Base-by-base conservation (phyloP, 1,284 basidiomycete genomes). In the Phellopilus nigrolimitatus region DNA sequence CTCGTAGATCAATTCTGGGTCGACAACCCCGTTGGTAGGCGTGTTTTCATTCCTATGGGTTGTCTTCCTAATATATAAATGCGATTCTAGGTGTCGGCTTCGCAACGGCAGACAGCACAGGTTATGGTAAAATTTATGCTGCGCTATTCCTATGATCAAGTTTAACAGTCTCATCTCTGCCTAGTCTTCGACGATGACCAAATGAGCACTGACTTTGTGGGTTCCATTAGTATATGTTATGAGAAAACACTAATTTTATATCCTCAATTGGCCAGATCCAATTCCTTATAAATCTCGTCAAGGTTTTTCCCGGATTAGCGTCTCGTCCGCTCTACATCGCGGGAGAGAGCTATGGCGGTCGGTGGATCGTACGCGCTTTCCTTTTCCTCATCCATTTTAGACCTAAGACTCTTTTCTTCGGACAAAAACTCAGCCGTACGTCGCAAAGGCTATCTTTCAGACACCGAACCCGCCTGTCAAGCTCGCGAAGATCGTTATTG, bases 1-100 rank as follows among this genome's bases (percentile, higher is more conserved):
- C 62, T 83, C 15, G 76, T 79, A 1, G 85, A 88, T 65, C 78
- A 74, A 55, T 70, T 88, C 49, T 87, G 82, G 81, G 68, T 87
- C 40, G 86, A 87, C 61, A 82, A 86, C 55, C 86, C 84, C 49
- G 83, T 84, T 19, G 45, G 49, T 51, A 7, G n/a, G n/a, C 17
- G 40, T 51, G n/a, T 17, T 27, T 22, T 38, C 22, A 2, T n/a
- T 44, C 2, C 12, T 44, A 8, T 12, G 8, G 22, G 12, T 10
- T 43, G 33, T 49, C 64, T 4, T n/a, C 28, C 12, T 7, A 30
- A 30, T 49, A 15, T 51, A 10, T 33, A 12, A 13, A 4, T 19
- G 15, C 54, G 49, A 27, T 43, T 78, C 73, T 56, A 51, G 84
- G 84, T n/a, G 68, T 70, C 10, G 85, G 85, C 1, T 87, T 71